Evolutionary conservation across 179 eudicot genomes (phyloP).

Genomic region (Spinacia oleracea): DNA sequence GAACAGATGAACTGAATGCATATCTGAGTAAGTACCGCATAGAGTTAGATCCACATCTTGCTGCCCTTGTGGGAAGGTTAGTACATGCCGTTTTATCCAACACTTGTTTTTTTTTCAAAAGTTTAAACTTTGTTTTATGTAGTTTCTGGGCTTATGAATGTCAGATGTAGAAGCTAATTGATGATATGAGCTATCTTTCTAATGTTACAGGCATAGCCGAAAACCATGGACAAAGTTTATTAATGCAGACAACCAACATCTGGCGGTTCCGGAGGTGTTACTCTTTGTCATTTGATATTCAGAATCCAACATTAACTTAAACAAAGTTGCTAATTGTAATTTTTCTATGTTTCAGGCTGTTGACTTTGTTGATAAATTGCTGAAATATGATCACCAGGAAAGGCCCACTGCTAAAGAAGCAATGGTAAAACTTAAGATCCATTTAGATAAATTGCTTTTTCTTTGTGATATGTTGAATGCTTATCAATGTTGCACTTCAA

Average conservation of each 20-base stretch:
- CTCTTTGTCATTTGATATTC: background rate
- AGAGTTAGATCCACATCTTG: slow-evolving; percentile 81
- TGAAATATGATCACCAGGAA: slow-evolving; percentile 92
- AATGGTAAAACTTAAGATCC: slow-evolving; percentile 50
- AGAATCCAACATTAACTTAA: background rate
- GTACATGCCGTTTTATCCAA: background rate
- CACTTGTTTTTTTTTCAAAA: background rate
- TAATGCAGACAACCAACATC: slow-evolving; percentile 80
- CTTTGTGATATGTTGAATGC: background rate
- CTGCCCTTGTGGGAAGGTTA: slow-evolving; percentile 89
- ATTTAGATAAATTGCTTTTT: background rate
- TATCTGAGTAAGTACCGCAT: slow-evolving; percentile 76
- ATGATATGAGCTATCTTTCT: background rate
- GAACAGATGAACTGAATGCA: slow-evolving; percentile 77
- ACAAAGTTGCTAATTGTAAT: slow-evolving; percentile 4
- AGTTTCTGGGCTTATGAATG: background rate
- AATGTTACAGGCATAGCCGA: slow-evolving; percentile 64
- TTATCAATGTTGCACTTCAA: background rate
- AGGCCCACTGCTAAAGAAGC: slow-evolving; percentile 98
- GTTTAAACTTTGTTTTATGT: background rate
- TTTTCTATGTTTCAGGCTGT: slow-evolving; percentile 52
- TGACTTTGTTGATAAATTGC: slow-evolving; percentile 87
- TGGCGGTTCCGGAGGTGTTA: slow-evolving; percentile 84
- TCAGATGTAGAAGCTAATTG: background rate
- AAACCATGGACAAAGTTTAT: slow-evolving; percentile 87